Evolutionary conservation across 2,329 filamentous ascomycete species (phyloP), one percentile per base, ranked within the genome.

Genomic region (Acrocalymma vagum): DNA sequence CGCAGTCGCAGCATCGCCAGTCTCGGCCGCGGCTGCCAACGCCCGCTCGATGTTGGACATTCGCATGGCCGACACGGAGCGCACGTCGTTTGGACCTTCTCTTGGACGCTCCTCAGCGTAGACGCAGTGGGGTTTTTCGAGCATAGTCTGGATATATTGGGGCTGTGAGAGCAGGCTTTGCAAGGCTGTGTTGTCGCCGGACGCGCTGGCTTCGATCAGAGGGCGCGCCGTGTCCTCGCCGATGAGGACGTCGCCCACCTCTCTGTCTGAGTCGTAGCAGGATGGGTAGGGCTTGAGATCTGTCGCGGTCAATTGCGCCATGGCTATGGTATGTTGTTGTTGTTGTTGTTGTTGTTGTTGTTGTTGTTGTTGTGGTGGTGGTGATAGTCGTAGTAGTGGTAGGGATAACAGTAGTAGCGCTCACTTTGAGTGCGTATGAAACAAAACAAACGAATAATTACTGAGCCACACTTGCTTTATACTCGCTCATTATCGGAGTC

Each of bases 151-250:
- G 27, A 32, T 32, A 17, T 17, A 43, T 43, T 38, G 16, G 26
- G 40, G 33, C 17, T 43, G 33, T 17, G 33, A 41, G 24, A 40
- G 43, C 32, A 42, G 29, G 17, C 25, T 35, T 36, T 28, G 22
- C 26, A 42, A 24, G 3, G 33, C 18, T 14, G 43, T 20, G 38
- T 28, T 29, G 25, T 46, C 24, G 24, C 43, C 43, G 26, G 28
- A 36, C 20, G 38, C 33, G 33, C 43, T 34, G 28, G 43, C 38
- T 30, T 38, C 32, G 18, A 38, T 29, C 24, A 46, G 32, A 10
- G 11, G 23, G 13, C 28, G 26, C 17, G 28, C 43, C 24, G 21
- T 20, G 20, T 42, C 43, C 24, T 42, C 33, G 18, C 43, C 37
- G 23, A 34, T 30, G 29, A 42, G 32, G 20, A 42, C 32, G 20